phyloP scores from a whole-genome alignment of 192 early-diverging fungal genomes.

The Bifiguratus adelaidae region DNA sequence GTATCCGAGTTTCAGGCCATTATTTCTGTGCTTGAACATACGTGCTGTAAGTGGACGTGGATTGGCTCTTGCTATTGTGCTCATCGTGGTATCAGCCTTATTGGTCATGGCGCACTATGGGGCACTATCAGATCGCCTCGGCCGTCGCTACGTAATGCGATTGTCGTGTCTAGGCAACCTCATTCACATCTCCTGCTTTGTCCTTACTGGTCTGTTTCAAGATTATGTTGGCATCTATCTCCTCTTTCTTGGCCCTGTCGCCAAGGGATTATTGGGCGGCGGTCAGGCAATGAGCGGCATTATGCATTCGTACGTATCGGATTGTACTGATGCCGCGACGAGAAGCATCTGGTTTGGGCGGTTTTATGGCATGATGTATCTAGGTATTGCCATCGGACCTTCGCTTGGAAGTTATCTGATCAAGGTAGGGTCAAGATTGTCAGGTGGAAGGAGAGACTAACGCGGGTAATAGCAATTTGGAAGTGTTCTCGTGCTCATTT shows the following conservation, averaged over 20 bases:
- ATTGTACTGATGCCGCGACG: conserved; percentile 10
- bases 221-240: conserved; percentile 9
- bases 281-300: too few species aligned
- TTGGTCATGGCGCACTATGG: conserved; percentile 14
- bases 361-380: background rate
- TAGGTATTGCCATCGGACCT: background rate
- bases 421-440: background rate
- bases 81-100: conserved; percentile 9
- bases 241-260: conserved; percentile 13
- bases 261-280: conserved; percentile 15
- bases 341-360: background rate
- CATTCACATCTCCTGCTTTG: conserved; percentile 1
- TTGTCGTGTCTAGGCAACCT: conserved; percentile 9
- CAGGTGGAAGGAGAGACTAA: background rate
- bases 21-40: too few species aligned
- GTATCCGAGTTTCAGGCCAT: conserved; percentile 11
- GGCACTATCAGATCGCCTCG: conserved; percentile 15
- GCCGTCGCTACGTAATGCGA: conserved; percentile 12
- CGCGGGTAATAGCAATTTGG: background rate
- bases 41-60: too few species aligned
- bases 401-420: background rate
- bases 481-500: conserved; percentile 1
- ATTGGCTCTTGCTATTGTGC: too few species aligned
- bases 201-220: conserved; percentile 6
- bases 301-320: conserved; percentile 23